A percentile compares a stretch with the other conserved stretches of the same genome.
Conservation (phyloP, 169 alveolate genomes). For the Plasmodium ovale region DNA sequence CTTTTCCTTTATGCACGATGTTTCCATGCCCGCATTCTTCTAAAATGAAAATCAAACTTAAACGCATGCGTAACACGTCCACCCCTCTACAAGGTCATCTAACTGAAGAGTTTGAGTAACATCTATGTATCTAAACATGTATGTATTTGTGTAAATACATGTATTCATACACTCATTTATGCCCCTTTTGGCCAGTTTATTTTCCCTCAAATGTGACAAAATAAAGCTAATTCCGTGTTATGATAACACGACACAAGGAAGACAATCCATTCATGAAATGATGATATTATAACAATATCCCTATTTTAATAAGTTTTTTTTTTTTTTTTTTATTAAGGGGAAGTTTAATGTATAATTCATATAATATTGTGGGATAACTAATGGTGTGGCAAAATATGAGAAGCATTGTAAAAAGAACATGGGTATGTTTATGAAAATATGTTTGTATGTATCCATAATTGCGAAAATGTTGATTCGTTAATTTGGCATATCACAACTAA, state of each 20-base stretch:
- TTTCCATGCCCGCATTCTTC: neutral
- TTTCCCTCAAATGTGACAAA: neutral
- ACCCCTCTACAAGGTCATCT: too few relatives aligned
- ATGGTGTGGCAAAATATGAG: neutral
- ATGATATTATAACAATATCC: too few relatives aligned
- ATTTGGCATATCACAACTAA: too few relatives aligned
- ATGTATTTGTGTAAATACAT: neutral
- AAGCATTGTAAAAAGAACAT: too few relatives aligned
- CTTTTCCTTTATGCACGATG: neutral
- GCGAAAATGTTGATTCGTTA: too few relatives aligned
- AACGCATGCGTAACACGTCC: neutral
- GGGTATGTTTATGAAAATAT: too few relatives aligned
- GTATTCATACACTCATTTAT: neutral
- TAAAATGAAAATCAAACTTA: too few relatives aligned
- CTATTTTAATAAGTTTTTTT: neutral
- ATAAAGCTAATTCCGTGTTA: neutral
- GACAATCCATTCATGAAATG: neutral
- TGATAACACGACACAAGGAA: neutral
- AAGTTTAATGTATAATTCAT: too few relatives aligned
- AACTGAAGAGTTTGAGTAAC: too few relatives aligned
- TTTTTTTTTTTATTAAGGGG: neutral
- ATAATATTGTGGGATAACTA: neutral
- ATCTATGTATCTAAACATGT: too few relatives aligned
- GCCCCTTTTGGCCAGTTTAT: neutral
- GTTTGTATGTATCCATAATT: too few relatives aligned